phyloP scores from a whole-genome alignment of 345 rosid species.

The Raphanus raphanistrum region DNA sequence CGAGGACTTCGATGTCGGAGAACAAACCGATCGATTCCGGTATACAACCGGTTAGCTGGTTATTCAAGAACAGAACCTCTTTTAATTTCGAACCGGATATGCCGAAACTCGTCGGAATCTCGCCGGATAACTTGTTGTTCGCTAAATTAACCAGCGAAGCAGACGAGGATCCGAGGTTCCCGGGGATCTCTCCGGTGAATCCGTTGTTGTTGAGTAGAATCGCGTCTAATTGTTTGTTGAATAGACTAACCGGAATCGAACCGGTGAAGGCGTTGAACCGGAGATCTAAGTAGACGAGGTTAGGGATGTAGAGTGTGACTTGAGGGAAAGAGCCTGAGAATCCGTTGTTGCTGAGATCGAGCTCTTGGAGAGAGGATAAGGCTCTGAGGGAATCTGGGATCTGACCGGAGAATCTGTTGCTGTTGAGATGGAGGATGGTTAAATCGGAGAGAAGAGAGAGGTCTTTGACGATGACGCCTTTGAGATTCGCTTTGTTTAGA shows the following conservation, averaged over 20 bases:
- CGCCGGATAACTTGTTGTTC: slow-evolving; percentile 58
- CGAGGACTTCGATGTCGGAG: slow-evolving; percentile 63
- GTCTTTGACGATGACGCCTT: slow-evolving; percentile 63
- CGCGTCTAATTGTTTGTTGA: background rate
- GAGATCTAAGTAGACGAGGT: background rate
- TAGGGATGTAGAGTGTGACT: background rate
- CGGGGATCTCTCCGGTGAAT: background rate
- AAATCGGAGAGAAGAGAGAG: slow-evolving; percentile 60
- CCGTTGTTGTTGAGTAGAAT: background rate
- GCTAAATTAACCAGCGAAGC: background rate
- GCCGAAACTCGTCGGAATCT: slow-evolving; percentile 61
- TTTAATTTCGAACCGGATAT: background rate
- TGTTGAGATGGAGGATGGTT: slow-evolving; percentile 71
- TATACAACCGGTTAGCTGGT: slow-evolving; percentile 79
- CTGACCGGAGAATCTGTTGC: slow-evolving; percentile 72
- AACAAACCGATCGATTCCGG: slow-evolving; percentile 77
- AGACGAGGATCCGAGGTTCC: background rate
- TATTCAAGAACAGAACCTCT: slow-evolving; percentile 53
- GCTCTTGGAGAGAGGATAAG: slow-evolving; percentile 60
- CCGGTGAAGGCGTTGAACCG: slow-evolving; percentile 51
- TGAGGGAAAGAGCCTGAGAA: background rate
- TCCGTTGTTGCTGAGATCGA: slow-evolving; percentile 45
- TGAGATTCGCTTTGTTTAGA: slow-evolving; percentile 83
- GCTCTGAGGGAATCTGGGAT: slow-evolving; percentile 58
- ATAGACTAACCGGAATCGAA: slow-evolving; percentile 53